These are phyloP conservation scores for Plasmodiophora brassicae DNA, from an alignment of 208 protist genomes.

Conservation along the genomic window DNA sequence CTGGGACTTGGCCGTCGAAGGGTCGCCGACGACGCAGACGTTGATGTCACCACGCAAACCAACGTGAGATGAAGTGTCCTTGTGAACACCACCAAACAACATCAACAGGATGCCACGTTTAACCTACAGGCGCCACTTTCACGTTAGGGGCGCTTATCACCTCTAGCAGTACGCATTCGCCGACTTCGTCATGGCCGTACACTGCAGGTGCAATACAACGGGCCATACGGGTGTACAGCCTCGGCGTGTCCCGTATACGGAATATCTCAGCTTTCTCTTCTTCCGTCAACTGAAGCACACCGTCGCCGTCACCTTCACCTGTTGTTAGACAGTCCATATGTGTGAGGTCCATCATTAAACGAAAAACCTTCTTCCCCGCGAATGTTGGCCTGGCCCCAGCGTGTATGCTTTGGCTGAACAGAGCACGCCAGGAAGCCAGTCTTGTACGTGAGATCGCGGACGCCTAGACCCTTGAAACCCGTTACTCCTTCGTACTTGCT, in stretches of 20 bases:
- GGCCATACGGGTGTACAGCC: constrained; percentile 42
- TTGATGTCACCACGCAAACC: constrained; percentile 91
- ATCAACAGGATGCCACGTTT: constrained; percentile 96
- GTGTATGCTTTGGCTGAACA: constrained; percentile 61
- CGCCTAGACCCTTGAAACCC: constrained; percentile 90
- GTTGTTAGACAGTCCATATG: too few relatives aligned
- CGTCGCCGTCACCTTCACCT: constrained; percentile 36
- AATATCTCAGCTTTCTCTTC: constrained; percentile 45
- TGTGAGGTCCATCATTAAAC: background rate
- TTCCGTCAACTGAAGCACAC: constrained; percentile 36
- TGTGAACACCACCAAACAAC: constrained; percentile 97
- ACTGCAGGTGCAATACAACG: constrained; percentile 71
- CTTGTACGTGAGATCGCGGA: constrained; percentile 92
- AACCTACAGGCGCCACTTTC: constrained; percentile 75
- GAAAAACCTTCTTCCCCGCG: background rate
- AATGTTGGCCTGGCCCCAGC: constrained; percentile 19
- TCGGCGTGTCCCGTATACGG: constrained; percentile 44
- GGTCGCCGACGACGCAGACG: constrained; percentile 94
- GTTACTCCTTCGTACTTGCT: constrained; percentile 73
- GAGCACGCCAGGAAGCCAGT: constrained; percentile 90
- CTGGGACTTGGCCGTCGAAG: constrained; percentile 96
- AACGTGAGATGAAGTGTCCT: constrained; percentile 70
- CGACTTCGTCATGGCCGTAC: constrained; percentile 93
- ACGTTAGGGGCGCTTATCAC: background rate
- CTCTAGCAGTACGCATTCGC: background rate